phyloP scores from a whole-genome alignment of 177 flowering plant species.

The Vitis hybrid region DNA sequence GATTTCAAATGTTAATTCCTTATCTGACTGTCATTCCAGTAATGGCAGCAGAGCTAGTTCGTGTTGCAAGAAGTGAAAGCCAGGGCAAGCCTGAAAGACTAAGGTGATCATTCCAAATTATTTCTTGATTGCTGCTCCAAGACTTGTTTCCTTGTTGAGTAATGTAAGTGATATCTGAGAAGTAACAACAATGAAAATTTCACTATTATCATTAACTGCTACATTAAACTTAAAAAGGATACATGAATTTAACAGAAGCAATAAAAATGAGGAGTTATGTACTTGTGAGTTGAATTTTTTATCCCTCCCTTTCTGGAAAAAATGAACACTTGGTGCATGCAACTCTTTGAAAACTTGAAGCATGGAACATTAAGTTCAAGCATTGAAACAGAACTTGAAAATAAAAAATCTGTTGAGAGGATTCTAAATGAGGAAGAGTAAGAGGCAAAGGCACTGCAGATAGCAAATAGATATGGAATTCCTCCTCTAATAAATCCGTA shows the following conservation, averaged over 20 bases:
- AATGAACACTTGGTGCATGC: too few species aligned
- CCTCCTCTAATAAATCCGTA: background rate
- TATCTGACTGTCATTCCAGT: constrained; percentile 41
- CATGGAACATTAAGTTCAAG: background rate
- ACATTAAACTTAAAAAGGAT: too few species aligned
- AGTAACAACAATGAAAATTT: too few species aligned
- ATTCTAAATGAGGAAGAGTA: background rate
- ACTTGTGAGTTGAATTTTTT: background rate
- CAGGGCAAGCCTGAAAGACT: constrained; percentile 71
- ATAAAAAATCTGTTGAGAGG: too few species aligned
- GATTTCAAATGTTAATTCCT: background rate
- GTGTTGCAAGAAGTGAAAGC: constrained; percentile 62
- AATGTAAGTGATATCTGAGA: too few species aligned
- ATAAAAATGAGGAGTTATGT: background rate
- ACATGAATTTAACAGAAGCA: background rate
- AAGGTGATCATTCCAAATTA: constrained; percentile 42
- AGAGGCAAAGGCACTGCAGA: background rate
- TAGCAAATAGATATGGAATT: background rate
- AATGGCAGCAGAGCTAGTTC: constrained; percentile 98
- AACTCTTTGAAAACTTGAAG: background rate
- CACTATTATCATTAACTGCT: too few species aligned
- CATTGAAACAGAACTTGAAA: too few species aligned
- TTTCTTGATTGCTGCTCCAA: too few species aligned
- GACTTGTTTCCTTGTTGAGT: too few species aligned
- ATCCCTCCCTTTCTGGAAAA: too few species aligned